Percentiles rank a stretch among this genome's conserved stretches.
Conservation (phyloP, 108 stramenopile species). For the Aurantiochytrium sp. region DNA sequence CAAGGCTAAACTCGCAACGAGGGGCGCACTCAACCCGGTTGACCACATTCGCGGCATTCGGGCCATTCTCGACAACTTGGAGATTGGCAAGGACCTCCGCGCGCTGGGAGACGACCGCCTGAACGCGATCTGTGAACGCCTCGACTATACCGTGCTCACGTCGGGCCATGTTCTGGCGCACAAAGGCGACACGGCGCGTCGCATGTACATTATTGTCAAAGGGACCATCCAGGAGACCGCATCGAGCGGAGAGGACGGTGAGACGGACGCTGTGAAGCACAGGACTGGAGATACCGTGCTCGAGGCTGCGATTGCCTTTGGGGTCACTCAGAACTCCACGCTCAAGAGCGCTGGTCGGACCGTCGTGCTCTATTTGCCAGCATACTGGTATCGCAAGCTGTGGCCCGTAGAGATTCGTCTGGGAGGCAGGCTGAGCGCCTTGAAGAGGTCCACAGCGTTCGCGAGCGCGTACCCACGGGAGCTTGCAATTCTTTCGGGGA, state of each 20-base stretch:
- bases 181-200: background rate
- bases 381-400: background rate
- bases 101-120: background rate
- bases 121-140: background rate
- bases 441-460: background rate
- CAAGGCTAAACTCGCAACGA: background rate
- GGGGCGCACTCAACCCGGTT: background rate
- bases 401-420: background rate
- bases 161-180: background rate
- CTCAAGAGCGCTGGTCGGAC: background rate
- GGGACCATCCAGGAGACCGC: background rate
- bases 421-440: background rate
- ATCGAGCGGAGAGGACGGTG: background rate
- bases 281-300: background rate
- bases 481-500: background rate
- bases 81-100: background rate
- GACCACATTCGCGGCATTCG: background rate
- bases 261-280: background rate
- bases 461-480: background rate
- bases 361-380: background rate
- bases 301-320: background rate
- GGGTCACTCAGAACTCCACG: background rate
- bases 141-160: background rate
- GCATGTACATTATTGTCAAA: constrained; percentile 7
- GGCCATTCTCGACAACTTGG: background rate